Conservation (phyloP, 768 basidiomycete genomes). For the Pleurotus giganteus region DNA sequence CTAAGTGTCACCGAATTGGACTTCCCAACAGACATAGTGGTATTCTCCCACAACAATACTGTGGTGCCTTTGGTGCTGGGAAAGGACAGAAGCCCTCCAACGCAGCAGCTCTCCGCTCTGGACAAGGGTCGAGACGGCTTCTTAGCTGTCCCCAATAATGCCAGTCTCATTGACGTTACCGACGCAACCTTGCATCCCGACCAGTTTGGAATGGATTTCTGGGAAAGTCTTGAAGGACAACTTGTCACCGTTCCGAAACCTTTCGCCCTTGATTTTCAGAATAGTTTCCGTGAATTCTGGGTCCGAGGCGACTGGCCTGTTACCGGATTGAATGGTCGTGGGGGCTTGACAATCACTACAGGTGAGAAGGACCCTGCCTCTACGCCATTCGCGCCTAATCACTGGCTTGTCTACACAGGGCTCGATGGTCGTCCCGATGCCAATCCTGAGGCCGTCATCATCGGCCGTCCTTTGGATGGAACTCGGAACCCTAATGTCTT, state of each 20-base stretch:
- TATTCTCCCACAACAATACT: conserved; percentile 43
- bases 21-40: conserved; percentile 39
- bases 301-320: conserved; percentile 55
- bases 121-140: conserved; percentile 55
- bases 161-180: conserved; percentile 38
- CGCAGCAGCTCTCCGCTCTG: conserved; percentile 40
- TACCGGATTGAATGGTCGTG: conserved; percentile 52
- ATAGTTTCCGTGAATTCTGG: conserved; percentile 57
- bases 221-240: conserved; percentile 60
- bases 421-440: conserved; percentile 50
- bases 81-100: conserved; percentile 50
- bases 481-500: conserved; percentile 47
- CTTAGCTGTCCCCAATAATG: conserved; percentile 54
- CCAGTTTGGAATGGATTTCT: conserved; percentile 59
- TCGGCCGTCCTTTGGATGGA: conserved; percentile 53
- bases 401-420: conserved; percentile 32
- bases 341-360: conserved; percentile 51
- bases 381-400: conserved; percentile 6
- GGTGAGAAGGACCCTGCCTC: conserved; percentile 30
- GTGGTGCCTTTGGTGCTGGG: conserved; percentile 51
- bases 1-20: conserved; percentile 49
- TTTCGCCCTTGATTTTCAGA: conserved; percentile 45
- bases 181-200: conserved; percentile 50
- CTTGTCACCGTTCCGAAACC: conserved; percentile 53
- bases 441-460: conserved; percentile 55